Conservation (phyloP, 164 flowering plant species). For the Tetracentron sinense region DNA sequence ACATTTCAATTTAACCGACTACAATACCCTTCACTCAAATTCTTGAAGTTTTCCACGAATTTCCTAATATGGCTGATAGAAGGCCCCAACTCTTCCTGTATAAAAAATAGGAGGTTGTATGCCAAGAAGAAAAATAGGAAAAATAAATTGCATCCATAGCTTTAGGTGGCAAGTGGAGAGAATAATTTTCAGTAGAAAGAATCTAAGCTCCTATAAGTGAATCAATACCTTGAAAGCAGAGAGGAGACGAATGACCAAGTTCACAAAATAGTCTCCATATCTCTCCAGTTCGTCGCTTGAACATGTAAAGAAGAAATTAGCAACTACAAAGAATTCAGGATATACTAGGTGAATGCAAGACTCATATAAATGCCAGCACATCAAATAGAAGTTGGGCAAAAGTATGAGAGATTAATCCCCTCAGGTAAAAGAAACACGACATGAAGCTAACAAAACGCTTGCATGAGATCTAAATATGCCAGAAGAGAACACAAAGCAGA, state of each 20-base stretch:
- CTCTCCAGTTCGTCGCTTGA: constrained; percentile 76
- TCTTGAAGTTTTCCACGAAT: constrained; percentile 70
- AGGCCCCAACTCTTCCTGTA: constrained; percentile 70
- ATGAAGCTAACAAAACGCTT: not conserved
- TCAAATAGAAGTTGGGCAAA: not conserved
- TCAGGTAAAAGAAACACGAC: not conserved
- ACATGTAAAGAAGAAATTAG: constrained; percentile 19
- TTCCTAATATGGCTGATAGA: constrained; percentile 50
- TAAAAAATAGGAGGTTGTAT: constrained; percentile 6
- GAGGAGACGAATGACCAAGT: constrained; percentile 56
- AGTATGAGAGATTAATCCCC: not conserved
- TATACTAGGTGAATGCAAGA: not conserved
- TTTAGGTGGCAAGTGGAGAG: not conserved
- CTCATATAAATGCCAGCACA: not conserved
- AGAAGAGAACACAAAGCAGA: not conserved
- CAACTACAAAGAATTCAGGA: constrained; percentile 8
- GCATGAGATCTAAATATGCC: not conserved
- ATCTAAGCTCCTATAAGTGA: not conserved
- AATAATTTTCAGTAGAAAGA: not conserved
- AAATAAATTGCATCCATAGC: not conserved
- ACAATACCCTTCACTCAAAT: constrained; percentile 57
- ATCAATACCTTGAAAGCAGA: constrained; percentile 50
- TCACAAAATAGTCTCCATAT: constrained; percentile 61
- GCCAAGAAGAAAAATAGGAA: not conserved
- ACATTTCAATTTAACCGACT: constrained; percentile 3